Evolutionary conservation across 1,284 basidiomycete genomes (phyloP), one percentile per base, ranked within the genome.

Genomic region (Rhodotorula sp.): DNA sequence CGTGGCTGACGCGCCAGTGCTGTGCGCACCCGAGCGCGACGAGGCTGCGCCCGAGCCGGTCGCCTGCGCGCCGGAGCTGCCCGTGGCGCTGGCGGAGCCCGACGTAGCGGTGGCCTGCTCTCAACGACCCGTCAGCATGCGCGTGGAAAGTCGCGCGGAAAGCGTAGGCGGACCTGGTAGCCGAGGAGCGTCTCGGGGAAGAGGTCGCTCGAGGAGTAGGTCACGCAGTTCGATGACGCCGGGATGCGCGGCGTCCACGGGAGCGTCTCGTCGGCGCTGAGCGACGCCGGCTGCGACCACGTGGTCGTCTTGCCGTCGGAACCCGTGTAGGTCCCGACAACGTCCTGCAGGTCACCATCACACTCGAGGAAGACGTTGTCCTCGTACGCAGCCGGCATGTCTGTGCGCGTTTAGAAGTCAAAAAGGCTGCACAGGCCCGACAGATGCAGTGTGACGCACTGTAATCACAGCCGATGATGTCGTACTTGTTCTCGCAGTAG

Each of bases 401-500:
- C 66, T 68, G 60, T 21, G 41, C n/a, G 25, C 0, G 8, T 34
- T 34, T 49, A 8, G 25, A 10, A 13, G 56, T 66, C 45, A 48
- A 25, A 13, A 4, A 3, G 9, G 19, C 5, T 19, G 3, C 17
- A 14, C 4, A 7, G 0, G 34, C 3, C 4, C 17, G 41, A 27
- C 1, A 8, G 7, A 17, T 3, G 21, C 4, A 34, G 4, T 7
- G 3, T 7, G 50, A 67, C 70, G 34, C 21, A 70, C 68, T 90
- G 82, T 87, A 90, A 16, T 77, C 79, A 77, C 89, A 91, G 1
- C 90, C 89, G 68, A 90, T 85, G 70, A 87, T 85, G 78, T 91
- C 89, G 53, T 59, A 74, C 41, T 53, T 66, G 68, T 67, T 73
- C 53, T 64, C 42, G 63, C 89, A 91, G 76, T 76, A 75, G 50